Evolutionary conservation across 371 early-diverging fungal genomes (phyloP).

Genomic region (Furculomyces boomerangus): DNA sequence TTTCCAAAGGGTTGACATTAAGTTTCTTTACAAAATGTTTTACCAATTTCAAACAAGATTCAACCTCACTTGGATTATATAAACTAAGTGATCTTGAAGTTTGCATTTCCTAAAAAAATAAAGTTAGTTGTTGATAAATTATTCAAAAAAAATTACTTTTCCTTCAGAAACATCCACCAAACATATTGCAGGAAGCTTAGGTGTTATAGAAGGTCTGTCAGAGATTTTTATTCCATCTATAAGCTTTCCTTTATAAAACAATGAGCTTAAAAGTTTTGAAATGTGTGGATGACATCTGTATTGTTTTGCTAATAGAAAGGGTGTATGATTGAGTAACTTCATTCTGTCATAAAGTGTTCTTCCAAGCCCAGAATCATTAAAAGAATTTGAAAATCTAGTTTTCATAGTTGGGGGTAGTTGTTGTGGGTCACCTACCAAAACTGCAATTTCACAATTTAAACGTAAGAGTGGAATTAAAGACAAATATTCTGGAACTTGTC

Average conservation of each 20-base stretch:
- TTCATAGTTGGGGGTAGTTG: slow-evolving; percentile 77
- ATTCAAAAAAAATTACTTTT: background rate
- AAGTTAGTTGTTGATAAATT: background rate
- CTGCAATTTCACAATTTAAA: slow-evolving; percentile 35
- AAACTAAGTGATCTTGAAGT: slow-evolving; percentile 17
- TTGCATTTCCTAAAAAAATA: slow-evolving; percentile 12
- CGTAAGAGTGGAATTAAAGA: slow-evolving; percentile 59
- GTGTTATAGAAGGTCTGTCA: background rate
- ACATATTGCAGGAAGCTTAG: background rate
- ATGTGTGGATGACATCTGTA: slow-evolving; percentile 84
- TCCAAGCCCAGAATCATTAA: slow-evolving; percentile 46
- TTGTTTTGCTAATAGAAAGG: slow-evolving; percentile 59
- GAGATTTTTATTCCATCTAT: slow-evolving; percentile 28
- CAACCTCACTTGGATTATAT: slow-evolving; percentile 19
- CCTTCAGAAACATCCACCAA: background rate
- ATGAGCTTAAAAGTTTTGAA: slow-evolving; percentile 44
- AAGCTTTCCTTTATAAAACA: slow-evolving; percentile 57
- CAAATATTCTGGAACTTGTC: slow-evolving; percentile 75
- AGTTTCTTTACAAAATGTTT: slow-evolving; percentile 3
- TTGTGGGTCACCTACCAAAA: slow-evolving; percentile 86
- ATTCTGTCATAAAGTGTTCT: slow-evolving; percentile 75
- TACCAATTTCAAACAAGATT: slow-evolving; percentile 11
- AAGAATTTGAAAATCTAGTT: slow-evolving; percentile 17
- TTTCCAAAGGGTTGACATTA: background rate
- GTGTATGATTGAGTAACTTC: slow-evolving; percentile 28